Conservation (phyloP, 768 basidiomycete genomes). For the Podaxis sp. region DNA sequence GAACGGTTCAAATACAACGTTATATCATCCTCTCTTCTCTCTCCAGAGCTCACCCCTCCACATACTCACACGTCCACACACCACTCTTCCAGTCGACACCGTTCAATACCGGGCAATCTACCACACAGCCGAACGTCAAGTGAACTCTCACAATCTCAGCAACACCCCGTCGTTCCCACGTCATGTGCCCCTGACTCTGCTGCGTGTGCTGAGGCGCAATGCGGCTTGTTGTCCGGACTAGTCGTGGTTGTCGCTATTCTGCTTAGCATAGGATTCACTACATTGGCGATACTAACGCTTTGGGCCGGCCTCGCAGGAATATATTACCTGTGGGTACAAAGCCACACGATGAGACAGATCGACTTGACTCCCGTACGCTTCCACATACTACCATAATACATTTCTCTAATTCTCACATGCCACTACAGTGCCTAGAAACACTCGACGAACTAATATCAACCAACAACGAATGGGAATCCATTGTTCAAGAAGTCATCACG, state of each 20-base stretch:
- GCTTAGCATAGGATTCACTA: conserved; percentile 42
- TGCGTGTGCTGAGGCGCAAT: conserved; percentile 28
- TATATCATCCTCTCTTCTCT: conserved; percentile 77
- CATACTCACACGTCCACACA: conserved; percentile 20
- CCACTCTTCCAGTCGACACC: conserved; percentile 29
- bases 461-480: conserved; percentile 71
- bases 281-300: conserved; percentile 36
- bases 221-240: conserved; percentile 39
- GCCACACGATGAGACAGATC: conserved; percentile 33
- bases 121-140: conserved; percentile 45
- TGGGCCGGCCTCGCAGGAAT: conserved; percentile 6
- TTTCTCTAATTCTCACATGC: conserved; percentile 10
- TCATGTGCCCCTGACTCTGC: conserved; percentile 20
- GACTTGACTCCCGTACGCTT: conserved; percentile 56
- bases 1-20: conserved; percentile 85
- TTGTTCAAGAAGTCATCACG: conserved; percentile 65
- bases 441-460: conserved; percentile 67
- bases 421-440: conserved; percentile 57
- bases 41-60: conserved; percentile 49
- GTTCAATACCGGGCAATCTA: conserved; percentile 49
- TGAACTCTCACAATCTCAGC: conserved; percentile 23
- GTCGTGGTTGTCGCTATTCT: conserved; percentile 37
- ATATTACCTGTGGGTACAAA: conserved; percentile 17
- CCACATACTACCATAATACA: neutral
- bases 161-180: conserved; percentile 18